Percentiles rank a stretch among this genome's conserved stretches.
These are phyloP conservation scores for Bruguiera hainesii DNA, from an alignment of 441 rosid genomes.

Conservation along the genomic window DNA sequence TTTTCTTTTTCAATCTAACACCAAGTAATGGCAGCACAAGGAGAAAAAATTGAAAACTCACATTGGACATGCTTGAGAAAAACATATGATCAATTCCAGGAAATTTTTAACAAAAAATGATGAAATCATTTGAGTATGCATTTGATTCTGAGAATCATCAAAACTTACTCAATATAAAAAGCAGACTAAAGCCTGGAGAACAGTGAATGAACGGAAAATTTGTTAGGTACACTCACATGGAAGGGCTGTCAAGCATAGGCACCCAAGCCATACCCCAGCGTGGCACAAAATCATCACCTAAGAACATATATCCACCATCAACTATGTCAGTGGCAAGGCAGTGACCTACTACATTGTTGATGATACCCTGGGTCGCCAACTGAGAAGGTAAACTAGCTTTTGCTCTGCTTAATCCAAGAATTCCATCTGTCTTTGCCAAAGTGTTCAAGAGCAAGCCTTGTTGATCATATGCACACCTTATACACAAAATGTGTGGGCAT, in stretches of 20 bases:
- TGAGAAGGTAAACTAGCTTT: constrained; percentile 92
- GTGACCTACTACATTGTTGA: constrained; percentile 80
- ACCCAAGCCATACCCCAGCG: constrained; percentile 76
- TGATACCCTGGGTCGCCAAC: constrained; percentile 71
- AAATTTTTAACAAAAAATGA: neutral
- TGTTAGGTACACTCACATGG: constrained; percentile 44
- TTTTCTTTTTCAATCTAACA: neutral
- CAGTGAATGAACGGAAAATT: constrained; percentile 4
- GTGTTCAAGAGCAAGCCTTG: constrained; percentile 74
- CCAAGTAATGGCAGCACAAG: neutral
- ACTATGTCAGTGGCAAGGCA: constrained; percentile 59
- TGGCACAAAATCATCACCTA: constrained; percentile 84
- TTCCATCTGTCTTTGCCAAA: constrained; percentile 77
- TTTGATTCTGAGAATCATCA: neutral
- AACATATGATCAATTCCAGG: neutral
- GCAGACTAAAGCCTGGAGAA: constrained; percentile 4
- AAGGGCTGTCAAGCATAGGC: constrained; percentile 59
- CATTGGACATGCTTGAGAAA: neutral
- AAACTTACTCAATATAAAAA: neutral
- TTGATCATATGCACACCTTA: constrained; percentile 95
- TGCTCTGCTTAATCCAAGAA: constrained; percentile 83
- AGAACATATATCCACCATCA: constrained; percentile 79
- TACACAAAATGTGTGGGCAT: constrained; percentile 18
- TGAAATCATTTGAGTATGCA: neutral
- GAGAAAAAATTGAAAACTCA: neutral